phyloP scores from a whole-genome alignment of 2,329 filamentous ascomycete genomes.

The Rhynchosporium graminicola region DNA sequence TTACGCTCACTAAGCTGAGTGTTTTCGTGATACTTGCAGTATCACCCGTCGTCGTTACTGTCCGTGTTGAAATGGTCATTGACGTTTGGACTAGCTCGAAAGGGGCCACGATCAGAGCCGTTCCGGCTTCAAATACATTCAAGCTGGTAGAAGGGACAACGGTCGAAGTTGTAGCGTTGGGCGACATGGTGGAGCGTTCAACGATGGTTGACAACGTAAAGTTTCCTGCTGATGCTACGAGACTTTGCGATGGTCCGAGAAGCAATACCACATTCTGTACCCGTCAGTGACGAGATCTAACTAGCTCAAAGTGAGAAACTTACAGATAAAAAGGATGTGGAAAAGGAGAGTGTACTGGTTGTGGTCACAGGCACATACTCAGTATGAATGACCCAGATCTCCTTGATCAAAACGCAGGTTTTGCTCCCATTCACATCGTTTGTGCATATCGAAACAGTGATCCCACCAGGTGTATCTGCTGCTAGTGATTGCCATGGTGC shows the following conservation, averaged over 20 bases:
- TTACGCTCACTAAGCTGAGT: background rate
- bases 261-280: constrained; percentile 26
- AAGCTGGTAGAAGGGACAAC: background rate
- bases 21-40: constrained; percentile 12
- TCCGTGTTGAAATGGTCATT: background rate
- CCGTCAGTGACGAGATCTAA: constrained; percentile 2
- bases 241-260: constrained; percentile 24
- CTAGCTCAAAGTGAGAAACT: background rate
- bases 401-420: constrained; percentile 26
- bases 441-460: constrained; percentile 30
- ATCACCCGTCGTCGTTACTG: background rate
- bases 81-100: background rate
- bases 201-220: constrained; percentile 26
- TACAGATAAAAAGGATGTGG: constrained; percentile 30
- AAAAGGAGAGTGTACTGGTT: constrained; percentile 28
- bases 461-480: constrained; percentile 26
- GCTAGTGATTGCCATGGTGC: constrained; percentile 36
- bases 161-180: constrained; percentile 19
- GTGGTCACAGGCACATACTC: constrained; percentile 26
- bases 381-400: constrained; percentile 32
- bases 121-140: background rate
- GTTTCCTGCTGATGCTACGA: constrained; percentile 25
- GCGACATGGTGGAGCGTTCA: constrained; percentile 20
- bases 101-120: background rate
- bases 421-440: constrained; percentile 10